Evolutionary conservation across 805 yeast genomes (phyloP).

Genomic region (Blastobotrys attinorum): DNA sequence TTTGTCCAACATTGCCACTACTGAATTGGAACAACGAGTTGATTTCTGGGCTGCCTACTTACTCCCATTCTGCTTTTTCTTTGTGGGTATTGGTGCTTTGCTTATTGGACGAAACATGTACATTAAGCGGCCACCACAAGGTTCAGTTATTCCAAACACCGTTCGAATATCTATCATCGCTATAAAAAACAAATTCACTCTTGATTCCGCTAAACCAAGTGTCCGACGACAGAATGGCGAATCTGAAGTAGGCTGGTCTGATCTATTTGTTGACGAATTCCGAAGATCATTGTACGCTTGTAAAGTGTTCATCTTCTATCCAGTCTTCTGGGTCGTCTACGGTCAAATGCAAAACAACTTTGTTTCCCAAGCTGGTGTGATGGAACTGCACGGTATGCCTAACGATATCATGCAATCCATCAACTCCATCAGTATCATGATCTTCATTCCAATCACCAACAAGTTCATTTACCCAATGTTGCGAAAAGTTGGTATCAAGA

Average conservation of each 20-base stretch:
- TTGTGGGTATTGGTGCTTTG: conserved; percentile 48
- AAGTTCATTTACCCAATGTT: conserved; percentile 47
- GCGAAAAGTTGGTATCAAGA: conserved; percentile 41
- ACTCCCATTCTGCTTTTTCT: conserved; percentile 63
- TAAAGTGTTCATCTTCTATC: conserved; percentile 62
- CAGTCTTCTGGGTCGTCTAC: conserved; percentile 68
- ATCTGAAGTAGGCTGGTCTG: conserved; percentile 45
- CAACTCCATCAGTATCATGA: conserved; percentile 65
- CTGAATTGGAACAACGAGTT: conserved; percentile 55
- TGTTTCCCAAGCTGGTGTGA: conserved; percentile 63
- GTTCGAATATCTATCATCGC: conserved; percentile 40
- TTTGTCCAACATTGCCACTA: conserved; percentile 67
- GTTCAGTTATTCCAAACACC: conserved; percentile 49
- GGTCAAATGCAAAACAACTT: conserved; percentile 69
- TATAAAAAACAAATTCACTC: conserved; percentile 39
- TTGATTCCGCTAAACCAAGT: conserved; percentile 53
- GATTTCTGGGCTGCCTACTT: conserved; percentile 64
- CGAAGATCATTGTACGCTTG: conserved; percentile 58
- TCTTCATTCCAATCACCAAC: conserved; percentile 71
- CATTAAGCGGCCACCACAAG: conserved; percentile 53
- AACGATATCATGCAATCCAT: conserved; percentile 72
- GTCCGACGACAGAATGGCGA: conserved; percentile 36
- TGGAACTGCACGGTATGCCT: conserved; percentile 71
- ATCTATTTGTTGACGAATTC: conserved; percentile 68
- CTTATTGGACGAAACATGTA: conserved; percentile 46